phyloP scores from a whole-genome alignment of 2,329 filamentous ascomycete genomes.

The Trichoderma sp. region DNA sequence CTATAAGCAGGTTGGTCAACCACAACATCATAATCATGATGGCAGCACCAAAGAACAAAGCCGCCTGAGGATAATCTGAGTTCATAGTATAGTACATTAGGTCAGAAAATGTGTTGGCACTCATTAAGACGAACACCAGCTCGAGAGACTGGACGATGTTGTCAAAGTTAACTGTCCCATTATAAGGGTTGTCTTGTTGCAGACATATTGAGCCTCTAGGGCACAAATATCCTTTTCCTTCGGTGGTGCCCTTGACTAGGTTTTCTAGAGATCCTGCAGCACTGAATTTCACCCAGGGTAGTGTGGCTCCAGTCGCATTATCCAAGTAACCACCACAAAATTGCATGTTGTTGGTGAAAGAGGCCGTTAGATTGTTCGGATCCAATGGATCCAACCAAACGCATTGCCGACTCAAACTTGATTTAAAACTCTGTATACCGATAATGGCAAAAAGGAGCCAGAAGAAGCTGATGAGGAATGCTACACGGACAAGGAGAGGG shows the following conservation, averaged over 20 bases:
- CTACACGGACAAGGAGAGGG: constrained; percentile 86
- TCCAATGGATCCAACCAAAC: constrained; percentile 71
- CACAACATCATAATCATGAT: constrained; percentile 95
- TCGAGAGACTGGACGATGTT: constrained; percentile 91
- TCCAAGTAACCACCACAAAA: constrained; percentile 86
- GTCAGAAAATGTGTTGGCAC: constrained; percentile 93
- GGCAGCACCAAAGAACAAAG: constrained; percentile 71
- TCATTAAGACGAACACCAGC: constrained; percentile 97
- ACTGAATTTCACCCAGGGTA: constrained; percentile 65
- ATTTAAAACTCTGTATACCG: constrained; percentile 94
- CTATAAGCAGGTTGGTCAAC: constrained; percentile 92
- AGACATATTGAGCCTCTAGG: constrained; percentile 82
- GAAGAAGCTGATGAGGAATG: constrained; percentile 93
- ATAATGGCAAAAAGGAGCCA: constrained; percentile 97
- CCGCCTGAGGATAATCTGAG: constrained; percentile 85
- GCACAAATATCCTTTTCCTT: constrained; percentile 84
- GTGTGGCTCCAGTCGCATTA: constrained; percentile 54
- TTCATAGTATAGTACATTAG: constrained; percentile 91
- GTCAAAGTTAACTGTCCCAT: constrained; percentile 89
- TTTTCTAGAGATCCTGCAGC: constrained; percentile 44
- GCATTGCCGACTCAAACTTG: constrained; percentile 74
- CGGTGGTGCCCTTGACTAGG: constrained; percentile 52
- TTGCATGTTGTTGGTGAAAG: constrained; percentile 66
- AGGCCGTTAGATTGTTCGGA: constrained; percentile 53
- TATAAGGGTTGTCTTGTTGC: constrained; percentile 75